Evolutionary conservation across 116 monocot genomes (phyloP).

Genomic region (Papilionanthe hybrid): DNA sequence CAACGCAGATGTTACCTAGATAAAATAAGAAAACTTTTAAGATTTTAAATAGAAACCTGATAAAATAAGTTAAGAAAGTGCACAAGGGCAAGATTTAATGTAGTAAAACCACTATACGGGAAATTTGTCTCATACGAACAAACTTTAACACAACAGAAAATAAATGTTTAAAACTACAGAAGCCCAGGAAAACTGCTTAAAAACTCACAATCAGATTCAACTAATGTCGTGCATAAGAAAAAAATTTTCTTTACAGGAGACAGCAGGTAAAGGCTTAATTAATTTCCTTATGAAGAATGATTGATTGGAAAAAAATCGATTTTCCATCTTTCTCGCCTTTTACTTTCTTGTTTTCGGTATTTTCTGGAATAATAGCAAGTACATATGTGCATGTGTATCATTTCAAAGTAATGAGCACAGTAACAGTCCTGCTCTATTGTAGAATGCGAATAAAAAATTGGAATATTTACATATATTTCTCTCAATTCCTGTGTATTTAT

Average conservation of each 20-base stretch:
- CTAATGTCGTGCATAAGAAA: not conserved
- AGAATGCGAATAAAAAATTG: not conserved
- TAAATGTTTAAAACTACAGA: not conserved
- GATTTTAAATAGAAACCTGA: not conserved
- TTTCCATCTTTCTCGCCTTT: not conserved
- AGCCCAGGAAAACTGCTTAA: not conserved
- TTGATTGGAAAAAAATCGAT: not conserved
- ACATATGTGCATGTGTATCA: not conserved
- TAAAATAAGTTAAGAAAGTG: not conserved
- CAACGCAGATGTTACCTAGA: slow-evolving; percentile 67
- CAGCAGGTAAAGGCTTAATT: not conserved
- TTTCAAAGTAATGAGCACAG: not conserved
- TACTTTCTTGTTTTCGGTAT: not conserved
- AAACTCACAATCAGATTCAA: not conserved
- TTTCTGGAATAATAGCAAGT: not conserved
- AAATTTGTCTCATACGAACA: not conserved
- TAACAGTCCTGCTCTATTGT: not conserved
- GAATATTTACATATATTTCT: no score
- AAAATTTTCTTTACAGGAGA: not conserved
- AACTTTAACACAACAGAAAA: not conserved
- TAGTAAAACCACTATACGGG: not conserved
- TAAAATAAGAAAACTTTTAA: not conserved
- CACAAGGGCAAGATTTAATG: not conserved
- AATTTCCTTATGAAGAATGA: not conserved
- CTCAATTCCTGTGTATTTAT: no score